Base-by-base conservation (phyloP, 768 basidiomycete genomes). In the Dictyophora rubrovolvata region DNA sequence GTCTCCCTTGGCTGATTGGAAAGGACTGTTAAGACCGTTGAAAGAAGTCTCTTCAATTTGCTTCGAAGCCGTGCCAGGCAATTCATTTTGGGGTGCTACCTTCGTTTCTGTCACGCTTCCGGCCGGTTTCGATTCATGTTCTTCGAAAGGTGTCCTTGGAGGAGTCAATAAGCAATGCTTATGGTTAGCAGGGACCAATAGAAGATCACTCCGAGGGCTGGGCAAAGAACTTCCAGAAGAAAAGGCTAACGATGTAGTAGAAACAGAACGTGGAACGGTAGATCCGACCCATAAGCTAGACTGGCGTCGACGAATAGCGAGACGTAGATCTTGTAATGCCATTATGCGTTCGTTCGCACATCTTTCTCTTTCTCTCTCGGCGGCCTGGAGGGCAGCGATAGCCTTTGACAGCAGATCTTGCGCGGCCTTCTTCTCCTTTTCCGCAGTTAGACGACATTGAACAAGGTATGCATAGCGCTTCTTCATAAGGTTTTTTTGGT, bases 381-480 rank as follows among this genome's bases (percentile, higher is more conserved):
- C 57, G 7, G 49, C 35, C 50, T 36, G 18, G 1, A 59, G 50
- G 10, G 21, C 22, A 37, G 23, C 14, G 10, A 28, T 51, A 21
- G 50, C 48, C 6, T 48, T 28, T 16, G 48, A 12, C 36, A 51
- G 28, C 37, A 11, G 14, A 18, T 37, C 34, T 21, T 21, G 48
- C 20, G 35, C 35, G 34, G 23, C 14, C 33, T 59, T 48, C 21
- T 52, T 53, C 50, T 59, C 57, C 37, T 53, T 59, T 33, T 59
- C 49, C 16, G 57, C 57, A 51, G 57, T 51, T 2, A 36, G 33
- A 37, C 57, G 57, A 59, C 57, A 59, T 18, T 59, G 49, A 51
- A n/a, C n/a, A 35, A 59, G 21, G 37, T 59, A 59, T 3, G 18
- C 49, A 16, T 22, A 20, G 16, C 49, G 57, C 23, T 28, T 51